A percentile compares a stretch with the other conserved stretches of the same genome.
phyloP scores from a whole-genome alignment of 2,329 filamentous ascomycete species.

The Davidsoniella australis region DNA sequence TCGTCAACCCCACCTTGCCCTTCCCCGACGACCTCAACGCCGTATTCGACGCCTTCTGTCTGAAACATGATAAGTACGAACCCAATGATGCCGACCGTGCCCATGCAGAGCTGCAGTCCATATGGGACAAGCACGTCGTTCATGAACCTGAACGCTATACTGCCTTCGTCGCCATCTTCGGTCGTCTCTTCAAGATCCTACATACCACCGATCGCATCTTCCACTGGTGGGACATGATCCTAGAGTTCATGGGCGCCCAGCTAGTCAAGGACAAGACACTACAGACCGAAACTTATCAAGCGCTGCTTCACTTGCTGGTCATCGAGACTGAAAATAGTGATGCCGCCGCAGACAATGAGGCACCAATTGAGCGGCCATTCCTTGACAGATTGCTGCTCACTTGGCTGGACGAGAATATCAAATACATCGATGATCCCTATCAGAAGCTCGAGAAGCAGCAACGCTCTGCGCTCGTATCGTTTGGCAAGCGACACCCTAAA shows the following conservation, averaged over 20 bases:
- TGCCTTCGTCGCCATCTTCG: conserved; percentile 52
- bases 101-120: conserved; percentile 51
- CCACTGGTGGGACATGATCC: conserved; percentile 54
- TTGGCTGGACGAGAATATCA: conserved; percentile 36
- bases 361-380: conserved; percentile 30
- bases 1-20: conserved; percentile 35
- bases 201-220: conserved; percentile 43
- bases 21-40: conserved; percentile 48
- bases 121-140: conserved; percentile 49
- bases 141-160: conserved; percentile 39
- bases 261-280: conserved; percentile 45
- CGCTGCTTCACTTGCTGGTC: conserved; percentile 45
- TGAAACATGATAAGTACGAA: conserved; percentile 49
- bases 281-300: conserved; percentile 46
- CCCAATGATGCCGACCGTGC: conserved; percentile 52
- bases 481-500: conserved; percentile 52
- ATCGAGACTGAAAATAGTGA: conserved; percentile 36
- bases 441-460: conserved; percentile 30
- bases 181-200: conserved; percentile 45
- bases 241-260: conserved; percentile 20
- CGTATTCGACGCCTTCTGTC: conserved; percentile 49
- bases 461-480: conserved; percentile 35
- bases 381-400: conserved; percentile 37
- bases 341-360: conserved; percentile 21
- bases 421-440: conserved; percentile 2